Conservation (phyloP, 345 rosid species). For the Dipteronia dyeriana region DNA sequence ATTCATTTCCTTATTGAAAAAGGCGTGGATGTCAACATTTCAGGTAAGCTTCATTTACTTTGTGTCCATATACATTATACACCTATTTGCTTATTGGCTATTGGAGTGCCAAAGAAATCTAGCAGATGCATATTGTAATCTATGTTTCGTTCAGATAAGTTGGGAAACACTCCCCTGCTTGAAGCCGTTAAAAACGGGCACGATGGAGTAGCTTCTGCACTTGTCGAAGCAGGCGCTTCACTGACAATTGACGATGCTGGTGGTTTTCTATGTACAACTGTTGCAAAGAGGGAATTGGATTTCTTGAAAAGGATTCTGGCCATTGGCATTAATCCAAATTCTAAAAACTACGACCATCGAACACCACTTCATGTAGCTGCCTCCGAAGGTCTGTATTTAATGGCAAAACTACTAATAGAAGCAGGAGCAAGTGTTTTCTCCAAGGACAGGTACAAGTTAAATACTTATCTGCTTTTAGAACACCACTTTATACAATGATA, state of each 20-base stretch:
- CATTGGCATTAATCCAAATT: slow-evolving; percentile 67
- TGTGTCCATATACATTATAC: not conserved
- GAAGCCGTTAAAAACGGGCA: slow-evolving; percentile 80
- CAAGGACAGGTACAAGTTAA: slow-evolving; percentile 57
- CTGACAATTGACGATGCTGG: slow-evolving; percentile 63
- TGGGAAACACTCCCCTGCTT: slow-evolving; percentile 72
- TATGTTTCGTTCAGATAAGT: slow-evolving; percentile 45
- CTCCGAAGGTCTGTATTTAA: slow-evolving; percentile 55
- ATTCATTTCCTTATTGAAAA: slow-evolving; percentile 60
- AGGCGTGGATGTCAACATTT: slow-evolving; percentile 47
- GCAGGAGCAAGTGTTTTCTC: slow-evolving; percentile 72
- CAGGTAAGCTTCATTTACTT: slow-evolving; percentile 34
- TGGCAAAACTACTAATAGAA: slow-evolving; percentile 53
- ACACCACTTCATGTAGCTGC: slow-evolving; percentile 87
- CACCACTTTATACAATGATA: not conserved
- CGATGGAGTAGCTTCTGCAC: slow-evolving; percentile 57
- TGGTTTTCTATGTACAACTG: slow-evolving; percentile 57
- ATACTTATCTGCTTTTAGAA: too few species aligned
- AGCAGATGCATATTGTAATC: not conserved
- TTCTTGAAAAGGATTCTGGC: slow-evolving; percentile 57
- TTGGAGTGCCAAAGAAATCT: not conserved
- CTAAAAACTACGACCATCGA: slow-evolving; percentile 69
- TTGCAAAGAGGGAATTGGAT: slow-evolving; percentile 61
- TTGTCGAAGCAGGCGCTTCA: slow-evolving; percentile 62
- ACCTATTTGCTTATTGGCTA: not conserved